Evolutionary conservation across 108 stramenopile genomes (phyloP), one percentile per base, ranked within the genome.

Genomic region (Pseudonitzschia pungens): DNA sequence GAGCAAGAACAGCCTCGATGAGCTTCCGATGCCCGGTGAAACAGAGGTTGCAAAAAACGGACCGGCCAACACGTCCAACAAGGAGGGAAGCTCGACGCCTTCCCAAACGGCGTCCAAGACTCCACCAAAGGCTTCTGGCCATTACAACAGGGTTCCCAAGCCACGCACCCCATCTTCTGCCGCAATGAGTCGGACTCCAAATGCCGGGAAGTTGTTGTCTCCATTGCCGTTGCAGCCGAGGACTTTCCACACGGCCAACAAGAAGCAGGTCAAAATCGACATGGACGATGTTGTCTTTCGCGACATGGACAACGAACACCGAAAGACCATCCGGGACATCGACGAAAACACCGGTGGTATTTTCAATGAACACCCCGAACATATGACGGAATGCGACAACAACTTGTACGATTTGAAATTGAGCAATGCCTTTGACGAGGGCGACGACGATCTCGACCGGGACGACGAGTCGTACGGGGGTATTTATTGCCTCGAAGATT

Each of bases 401-500:
- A 0, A 62, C 11, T 21, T 40, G 10, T 21, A 33, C 41, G 60
- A 33, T 62, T 8, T 62, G 15, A 62, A 41, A 29, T 3, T 40
- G n/a, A 41, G 36, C 32, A 41, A 62, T n/a, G 15, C 32, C 6
- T 33, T 40, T 1, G 60, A 62, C 36, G 36, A 33, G 12, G 29
- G 24, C 8, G 65, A 75, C 0, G 67, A 53, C 0, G 40, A 41
- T 15, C 4, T n/a, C 18, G 75, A 41, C 12, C 67, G 69, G 0
- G 56, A 59, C 12, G 57, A 29, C n/a, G 59, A 76, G 12, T 22
- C 31, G 0, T 24, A 31, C 9, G 31, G 59, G 10, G 14, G 15
- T 15, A 20, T 31, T n/a, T 69, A 56, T 31, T 44, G 67, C 1
- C 18, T 76, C 18, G 68, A 76, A 44, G 75, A 76, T 43, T 68